phyloP scores from a whole-genome alignment of 148 eudicot species.

The Fallopia convolvulus region DNA sequence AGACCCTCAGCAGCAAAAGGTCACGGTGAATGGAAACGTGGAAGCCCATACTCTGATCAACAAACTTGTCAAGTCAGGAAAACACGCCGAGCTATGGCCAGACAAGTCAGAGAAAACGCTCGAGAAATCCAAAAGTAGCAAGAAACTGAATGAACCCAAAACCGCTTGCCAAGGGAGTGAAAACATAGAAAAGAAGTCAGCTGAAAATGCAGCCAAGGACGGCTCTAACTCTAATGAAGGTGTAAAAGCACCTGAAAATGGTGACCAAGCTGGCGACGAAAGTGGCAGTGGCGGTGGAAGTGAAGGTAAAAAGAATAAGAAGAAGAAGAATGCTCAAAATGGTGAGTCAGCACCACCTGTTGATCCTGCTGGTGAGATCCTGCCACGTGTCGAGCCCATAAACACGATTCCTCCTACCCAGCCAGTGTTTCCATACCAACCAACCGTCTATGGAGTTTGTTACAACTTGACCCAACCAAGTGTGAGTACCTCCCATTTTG shows the following conservation, averaged over 20 bases:
- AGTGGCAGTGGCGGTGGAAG: not conserved
- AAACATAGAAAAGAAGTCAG: not conserved
- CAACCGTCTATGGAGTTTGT: not conserved
- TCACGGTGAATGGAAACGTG: constrained; percentile 58
- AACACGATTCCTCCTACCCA: not conserved
- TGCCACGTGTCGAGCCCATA: not conserved
- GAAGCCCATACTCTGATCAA: constrained; percentile 52
- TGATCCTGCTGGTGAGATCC: not conserved
- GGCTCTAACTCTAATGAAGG: not conserved
- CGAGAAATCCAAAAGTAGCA: constrained; percentile 22
- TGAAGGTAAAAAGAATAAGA: constrained; percentile 21
- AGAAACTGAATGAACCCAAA: constrained; percentile 21
- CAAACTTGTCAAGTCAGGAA: constrained; percentile 62
- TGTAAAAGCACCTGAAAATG: constrained; percentile 10
- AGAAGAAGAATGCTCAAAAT: constrained; percentile 9
- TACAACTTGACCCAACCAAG: not conserved
- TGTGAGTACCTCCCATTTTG: not conserved
- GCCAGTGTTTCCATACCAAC: not conserved
- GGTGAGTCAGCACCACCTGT: not conserved
- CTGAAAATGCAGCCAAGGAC: not conserved
- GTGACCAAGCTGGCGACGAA: not conserved
- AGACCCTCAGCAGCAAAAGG: constrained; percentile 68
- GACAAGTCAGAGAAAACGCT: constrained; percentile 19
- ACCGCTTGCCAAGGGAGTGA: not conserved
- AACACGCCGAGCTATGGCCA: constrained; percentile 67